Evolutionary conservation across 2,329 filamentous ascomycete genomes (phyloP).

Genomic region (Aspergillus ochraceus): DNA sequence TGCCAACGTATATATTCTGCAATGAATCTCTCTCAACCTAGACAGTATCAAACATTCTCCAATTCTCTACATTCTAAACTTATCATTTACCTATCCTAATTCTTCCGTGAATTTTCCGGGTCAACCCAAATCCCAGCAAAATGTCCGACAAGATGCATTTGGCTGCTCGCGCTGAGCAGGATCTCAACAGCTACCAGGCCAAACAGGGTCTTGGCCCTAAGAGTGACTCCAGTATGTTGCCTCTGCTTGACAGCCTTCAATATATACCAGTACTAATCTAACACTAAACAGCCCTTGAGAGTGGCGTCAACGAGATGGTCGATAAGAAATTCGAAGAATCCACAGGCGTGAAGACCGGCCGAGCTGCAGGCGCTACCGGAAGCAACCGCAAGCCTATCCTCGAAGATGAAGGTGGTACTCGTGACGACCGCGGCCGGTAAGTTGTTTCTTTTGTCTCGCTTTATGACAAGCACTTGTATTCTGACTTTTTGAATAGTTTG

Average conservation of each 20-base stretch:
- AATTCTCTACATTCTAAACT: not conserved
- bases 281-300: conserved; percentile 34
- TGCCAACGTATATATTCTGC: not conserved
- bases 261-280: not conserved
- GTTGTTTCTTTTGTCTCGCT: conserved; percentile 6
- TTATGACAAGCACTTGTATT: conserved; percentile 1
- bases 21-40: not conserved
- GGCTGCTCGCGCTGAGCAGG: conserved; percentile 37
- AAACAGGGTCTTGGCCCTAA: conserved; percentile 40
- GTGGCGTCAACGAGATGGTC: conserved; percentile 42
- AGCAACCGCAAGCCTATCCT: conserved; percentile 43
- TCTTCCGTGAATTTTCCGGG: not conserved
- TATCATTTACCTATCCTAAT: not conserved
- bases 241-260: not conserved
- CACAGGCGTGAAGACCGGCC: conserved; percentile 38
- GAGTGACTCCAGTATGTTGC: conserved; percentile 40
- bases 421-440: conserved; percentile 39
- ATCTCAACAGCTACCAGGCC: conserved; percentile 42
- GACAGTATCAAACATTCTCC: not conserved
- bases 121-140: not conserved
- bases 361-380: conserved; percentile 32
- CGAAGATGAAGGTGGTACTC: conserved; percentile 42
- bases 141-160: conserved; percentile 24
- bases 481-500: conserved; percentile 24
- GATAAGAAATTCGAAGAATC: conserved; percentile 38